phyloP scores from a whole-genome alignment of 768 basidiomycete species.

The Suillus americanus region DNA sequence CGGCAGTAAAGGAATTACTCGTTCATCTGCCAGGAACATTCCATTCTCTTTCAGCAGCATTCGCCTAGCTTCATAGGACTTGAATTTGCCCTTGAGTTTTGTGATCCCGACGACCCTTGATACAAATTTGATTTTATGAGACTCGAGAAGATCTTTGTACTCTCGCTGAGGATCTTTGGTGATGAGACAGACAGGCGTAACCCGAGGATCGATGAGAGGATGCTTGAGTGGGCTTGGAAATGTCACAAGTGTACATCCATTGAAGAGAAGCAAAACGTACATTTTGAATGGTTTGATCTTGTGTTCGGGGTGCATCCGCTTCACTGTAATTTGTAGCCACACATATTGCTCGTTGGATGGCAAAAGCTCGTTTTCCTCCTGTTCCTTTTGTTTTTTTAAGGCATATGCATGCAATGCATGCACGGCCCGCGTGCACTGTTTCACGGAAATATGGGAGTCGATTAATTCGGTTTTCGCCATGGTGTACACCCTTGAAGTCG shows the following conservation, averaged over 20 bases:
- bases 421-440: conserved; percentile 78
- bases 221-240: conserved; percentile 67
- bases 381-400: conserved; percentile 57
- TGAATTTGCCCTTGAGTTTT: conserved; percentile 95
- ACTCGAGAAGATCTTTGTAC: conserved; percentile 90
- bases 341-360: conserved; percentile 80
- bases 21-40: conserved; percentile 91
- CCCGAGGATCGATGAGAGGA: conserved; percentile 81
- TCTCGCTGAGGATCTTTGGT: conserved; percentile 94
- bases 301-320: conserved; percentile 72
- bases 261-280: conserved; percentile 45
- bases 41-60: conserved; percentile 86
- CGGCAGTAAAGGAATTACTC: conserved; percentile 85
- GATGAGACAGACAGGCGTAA: conserved; percentile 81
- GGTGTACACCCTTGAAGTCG: background rate
- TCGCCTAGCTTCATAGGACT: conserved; percentile 78
- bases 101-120: conserved; percentile 85
- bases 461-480: conserved; percentile 59
- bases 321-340: conserved; percentile 88
- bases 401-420: conserved; percentile 76
- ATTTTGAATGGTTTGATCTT: conserved; percentile 82
- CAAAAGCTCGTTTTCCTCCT: conserved; percentile 73
- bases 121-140: conserved; percentile 83
- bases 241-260: conserved; percentile 10
- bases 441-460: conserved; percentile 64